Base-by-base conservation (phyloP, 257 asterid genomes). In the Solanum gracilifrons region DNA sequence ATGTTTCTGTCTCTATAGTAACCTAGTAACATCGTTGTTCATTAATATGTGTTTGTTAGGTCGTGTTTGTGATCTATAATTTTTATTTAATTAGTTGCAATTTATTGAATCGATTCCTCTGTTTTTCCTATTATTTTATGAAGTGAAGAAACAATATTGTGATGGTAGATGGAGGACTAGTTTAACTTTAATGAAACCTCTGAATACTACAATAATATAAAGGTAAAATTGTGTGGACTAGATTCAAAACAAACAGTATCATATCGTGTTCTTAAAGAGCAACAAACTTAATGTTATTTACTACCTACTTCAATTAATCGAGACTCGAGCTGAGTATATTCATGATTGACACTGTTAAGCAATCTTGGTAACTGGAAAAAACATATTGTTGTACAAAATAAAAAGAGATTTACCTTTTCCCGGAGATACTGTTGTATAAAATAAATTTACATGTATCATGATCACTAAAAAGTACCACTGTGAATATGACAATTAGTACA, bases 391-490 rank as follows among this genome's bases (percentile, higher is more conserved):
- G 35, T 66, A 36, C 60, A 18, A 48, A 79, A 48, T 48, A 16
- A 41, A 64, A 29, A 84, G 21, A 55, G 76, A 10, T 75, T 90
- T 90, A 90, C 93, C 92, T 29, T 83, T 83, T 76, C 55, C 75
- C 16, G 83, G 87, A 87, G 58, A 48, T 48, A 48, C 21, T 15
- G 21, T 15, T 48, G 60, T 48, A 48, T 16, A 48, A 48, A 15
- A 48, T 48, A 48, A 48, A 48, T 48, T 16, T 15, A 16, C 23
- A 48, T 48, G 60, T 48, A 48, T 48, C 23, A 48, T 48, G 60
- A 48, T 48, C 60, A 48, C 23, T 15, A 8, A 48, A 16, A 48
- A 48, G 60, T 48, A 48, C 23, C 23, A 16, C 20, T 48, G 60
- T 48, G 21, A 48, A 48, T 48, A 48, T 16, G 60, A 15, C 8